Conservation (phyloP, 768 basidiomycete genomes). For the Phaeotremella skinneri region DNA sequence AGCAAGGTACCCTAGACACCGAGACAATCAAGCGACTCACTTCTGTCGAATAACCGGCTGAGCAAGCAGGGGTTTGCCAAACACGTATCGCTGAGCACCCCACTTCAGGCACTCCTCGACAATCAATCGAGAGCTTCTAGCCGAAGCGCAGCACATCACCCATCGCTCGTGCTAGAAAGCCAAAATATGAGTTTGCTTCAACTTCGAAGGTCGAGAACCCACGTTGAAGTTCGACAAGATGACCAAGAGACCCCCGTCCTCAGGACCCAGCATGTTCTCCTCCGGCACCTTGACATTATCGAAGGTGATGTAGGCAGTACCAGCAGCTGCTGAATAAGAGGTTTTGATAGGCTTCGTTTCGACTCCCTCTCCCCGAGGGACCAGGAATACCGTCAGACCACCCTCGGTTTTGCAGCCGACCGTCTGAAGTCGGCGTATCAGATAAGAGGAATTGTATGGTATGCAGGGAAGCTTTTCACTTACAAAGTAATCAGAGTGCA, state of each 20-base stretch:
- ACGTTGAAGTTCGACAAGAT: conserved; percentile 79
- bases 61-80: conserved; percentile 73
- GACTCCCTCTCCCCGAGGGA: conserved; percentile 76
- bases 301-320: conserved; percentile 76
- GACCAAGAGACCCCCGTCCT: conserved; percentile 74
- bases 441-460: conserved; percentile 2
- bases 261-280: conserved; percentile 78
- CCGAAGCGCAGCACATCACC: conserved; percentile 79
- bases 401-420: conserved; percentile 65
- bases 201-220: conserved; percentile 12
- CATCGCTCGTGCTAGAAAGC: conserved; percentile 68
- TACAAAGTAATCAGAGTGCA: conserved; percentile 51
- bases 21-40: conserved; percentile 31
- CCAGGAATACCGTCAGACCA: conserved; percentile 79
- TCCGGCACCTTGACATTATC: conserved; percentile 81
- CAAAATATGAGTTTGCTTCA: background rate
- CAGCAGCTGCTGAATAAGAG: conserved; percentile 81
- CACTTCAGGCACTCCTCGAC: conserved; percentile 91
- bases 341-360: conserved; percentile 86
- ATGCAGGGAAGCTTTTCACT: conserved; percentile 52
- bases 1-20: background rate
- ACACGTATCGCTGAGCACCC: conserved; percentile 83
- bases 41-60: conserved; percentile 86
- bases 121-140: conserved; percentile 68
- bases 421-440: conserved; percentile 64